Base-by-base conservation (phyloP, 441 rosid genomes). In the Macaranga tanarius region DNA sequence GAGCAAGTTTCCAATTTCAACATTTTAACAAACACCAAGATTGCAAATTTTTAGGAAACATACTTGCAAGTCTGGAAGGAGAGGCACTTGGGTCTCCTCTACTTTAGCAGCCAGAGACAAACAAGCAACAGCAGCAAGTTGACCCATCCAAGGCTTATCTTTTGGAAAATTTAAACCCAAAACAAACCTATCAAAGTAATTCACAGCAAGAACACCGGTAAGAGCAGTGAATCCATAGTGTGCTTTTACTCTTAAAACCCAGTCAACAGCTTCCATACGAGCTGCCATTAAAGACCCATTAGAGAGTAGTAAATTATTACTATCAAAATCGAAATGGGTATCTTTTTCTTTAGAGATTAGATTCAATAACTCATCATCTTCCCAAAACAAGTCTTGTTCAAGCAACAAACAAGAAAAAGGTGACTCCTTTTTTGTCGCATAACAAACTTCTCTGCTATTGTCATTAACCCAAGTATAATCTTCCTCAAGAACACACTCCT, bases 91-190 rank as follows among this genome's bases (percentile, higher is more conserved):
- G 75, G 87, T 86, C 75, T 91, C 96, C 78, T 91, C 93, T 73
- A 91, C 88, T 75, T 91, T 91, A 23, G 93, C 90, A 48, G 96
- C 88, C 40, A 91, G 74, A 61, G 92, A 87, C 76, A 89, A 79
- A 77, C 96, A 91, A 67, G 93, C 80, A 16, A 91, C 90, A n/a
- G 91, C 87, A 73, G 82, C 85, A 58, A 91, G 87, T 69, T 87
- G 93, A 65, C 80, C 80, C 90, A 85, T 86, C 96, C 96, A 89
- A 17, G 91, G 90, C 84, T 84, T 86, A 42, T 87, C 89, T 3
- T 42, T 69, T 52, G 79, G 86, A 52, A 84, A 71, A 25, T 66
- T 76, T 73, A 81, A 82, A 47, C 79, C 73, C n/a, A 79, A 79
- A 67, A 85, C 67, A 80, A 89, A 91, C 79, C 96, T 80, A 73